Evolutionary conservation across 768 basidiomycete species (phyloP).

Genomic region (Suillus clintonianus): DNA sequence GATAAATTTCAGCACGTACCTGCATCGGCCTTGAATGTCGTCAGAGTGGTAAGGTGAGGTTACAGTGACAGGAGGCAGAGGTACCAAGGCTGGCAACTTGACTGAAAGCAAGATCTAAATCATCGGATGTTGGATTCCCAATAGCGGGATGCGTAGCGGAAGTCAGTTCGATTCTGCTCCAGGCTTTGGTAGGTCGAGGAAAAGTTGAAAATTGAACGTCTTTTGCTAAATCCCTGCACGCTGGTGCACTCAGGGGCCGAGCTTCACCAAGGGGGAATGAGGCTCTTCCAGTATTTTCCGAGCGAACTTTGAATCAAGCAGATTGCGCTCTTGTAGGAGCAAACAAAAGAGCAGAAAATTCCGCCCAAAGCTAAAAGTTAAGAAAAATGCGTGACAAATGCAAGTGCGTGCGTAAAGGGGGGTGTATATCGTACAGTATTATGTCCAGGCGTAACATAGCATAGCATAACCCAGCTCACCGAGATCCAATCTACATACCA

Average conservation of each 20-base stretch:
- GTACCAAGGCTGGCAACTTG: neutral
- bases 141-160: neutral
- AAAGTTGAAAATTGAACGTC: no score
- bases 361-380: neutral
- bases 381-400: neutral
- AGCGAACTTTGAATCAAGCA: neutral
- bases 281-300: neutral
- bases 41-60: no score
- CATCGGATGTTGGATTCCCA: no score
- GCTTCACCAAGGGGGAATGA: no score
- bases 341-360: neutral
- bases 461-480: neutral
- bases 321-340: neutral
- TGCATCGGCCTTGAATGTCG: no score
- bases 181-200: neutral
- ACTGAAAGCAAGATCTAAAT: neutral
- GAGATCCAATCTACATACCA: neutral
- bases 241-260: no score
- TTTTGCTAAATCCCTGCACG: neutral
- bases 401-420: neutral
- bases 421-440: neutral
- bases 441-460: neutral
- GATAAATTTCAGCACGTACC: no score
- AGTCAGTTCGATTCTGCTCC: neutral
- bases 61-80: neutral